phyloP scores from a whole-genome alignment of 2,329 filamentous ascomycete genomes.

The Venturia aucupariae region DNA sequence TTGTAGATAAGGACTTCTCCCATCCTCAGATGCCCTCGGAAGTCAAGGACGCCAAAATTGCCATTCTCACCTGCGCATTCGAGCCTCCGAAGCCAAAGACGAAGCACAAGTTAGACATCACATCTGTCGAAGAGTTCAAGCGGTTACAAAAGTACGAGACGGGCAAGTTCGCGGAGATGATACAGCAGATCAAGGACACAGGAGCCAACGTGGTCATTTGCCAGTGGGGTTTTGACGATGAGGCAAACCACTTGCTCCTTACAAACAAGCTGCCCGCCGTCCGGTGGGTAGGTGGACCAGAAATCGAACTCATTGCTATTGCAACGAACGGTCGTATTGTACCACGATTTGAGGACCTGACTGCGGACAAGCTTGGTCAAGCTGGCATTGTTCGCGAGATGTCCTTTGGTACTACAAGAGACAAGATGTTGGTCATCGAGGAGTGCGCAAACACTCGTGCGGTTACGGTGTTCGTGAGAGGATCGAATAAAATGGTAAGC shows the following conservation, averaged over 20 bases:
- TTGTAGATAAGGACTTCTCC: constrained; percentile 99
- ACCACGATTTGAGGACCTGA: constrained; percentile 91
- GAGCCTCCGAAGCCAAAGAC: constrained; percentile 99
- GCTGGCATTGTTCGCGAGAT: constrained; percentile 90
- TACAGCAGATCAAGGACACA: constrained; percentile 93
- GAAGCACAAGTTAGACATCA: constrained; percentile 98
- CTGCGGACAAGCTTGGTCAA: constrained; percentile 77
- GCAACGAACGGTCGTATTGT: constrained; percentile 97
- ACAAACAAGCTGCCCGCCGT: constrained; percentile 95
- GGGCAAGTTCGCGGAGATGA: constrained; percentile 97
- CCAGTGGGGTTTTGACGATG: constrained; percentile 99
- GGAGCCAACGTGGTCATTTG: constrained; percentile 97
- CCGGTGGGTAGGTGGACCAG: constrained; percentile 93
- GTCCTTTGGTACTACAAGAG: constrained; percentile 91
- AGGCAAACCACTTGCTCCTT: constrained; percentile 92
- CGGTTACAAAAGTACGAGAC: constrained; percentile 93
- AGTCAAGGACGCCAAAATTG: constrained; percentile 90
- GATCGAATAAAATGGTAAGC: constrained; percentile 95
- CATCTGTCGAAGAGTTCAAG: constrained; percentile 95
- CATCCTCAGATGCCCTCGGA: constrained; percentile 98
- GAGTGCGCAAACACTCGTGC: constrained; percentile 97
- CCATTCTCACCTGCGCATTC: constrained; percentile 95
- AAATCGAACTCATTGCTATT: constrained; percentile 97
- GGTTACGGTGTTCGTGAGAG: constrained; percentile 91
- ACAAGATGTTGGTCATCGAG: constrained; percentile 99